phyloP scores from a whole-genome alignment of 1,284 basidiomycete species.

The Cutaneotrichosporon spelunceum region DNA sequence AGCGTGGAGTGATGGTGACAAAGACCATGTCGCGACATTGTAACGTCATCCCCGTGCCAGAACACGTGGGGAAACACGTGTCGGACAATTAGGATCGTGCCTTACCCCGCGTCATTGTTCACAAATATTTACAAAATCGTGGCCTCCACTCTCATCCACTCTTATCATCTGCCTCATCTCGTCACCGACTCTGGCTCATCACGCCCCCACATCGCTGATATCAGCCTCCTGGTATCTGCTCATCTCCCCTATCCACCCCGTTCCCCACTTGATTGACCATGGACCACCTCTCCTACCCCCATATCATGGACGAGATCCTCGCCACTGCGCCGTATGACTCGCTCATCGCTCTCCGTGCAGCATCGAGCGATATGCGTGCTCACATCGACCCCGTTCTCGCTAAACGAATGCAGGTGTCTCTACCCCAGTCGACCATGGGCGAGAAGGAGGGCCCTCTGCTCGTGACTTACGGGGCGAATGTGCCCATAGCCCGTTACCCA shows the following conservation, averaged over 20 bases:
- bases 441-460: not conserved
- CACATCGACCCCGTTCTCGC: conserved; percentile 2
- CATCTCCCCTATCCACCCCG: not conserved
- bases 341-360: not conserved
- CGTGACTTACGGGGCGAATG: not conserved
- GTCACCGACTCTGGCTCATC: not conserved
- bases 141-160: not conserved
- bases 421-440: not conserved
- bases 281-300: conserved; percentile 1
- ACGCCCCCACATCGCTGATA: not conserved
- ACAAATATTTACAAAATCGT: not conserved
- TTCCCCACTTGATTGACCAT: not conserved
- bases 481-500: not conserved
- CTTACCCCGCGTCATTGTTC: not conserved
- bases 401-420: not conserved
- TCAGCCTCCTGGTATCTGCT: not conserved
- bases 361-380: not conserved
- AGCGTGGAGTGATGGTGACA: not conserved
- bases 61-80: no score
- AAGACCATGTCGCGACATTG: no score
- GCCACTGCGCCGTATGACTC: not conserved
- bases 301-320: conserved; percentile 9
- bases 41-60: no score
- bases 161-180: not conserved
- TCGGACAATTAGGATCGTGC: not conserved